Base-by-base conservation (phyloP, 495 filamentous ascomycete genomes). In the Chaetomium tenue region DNA sequence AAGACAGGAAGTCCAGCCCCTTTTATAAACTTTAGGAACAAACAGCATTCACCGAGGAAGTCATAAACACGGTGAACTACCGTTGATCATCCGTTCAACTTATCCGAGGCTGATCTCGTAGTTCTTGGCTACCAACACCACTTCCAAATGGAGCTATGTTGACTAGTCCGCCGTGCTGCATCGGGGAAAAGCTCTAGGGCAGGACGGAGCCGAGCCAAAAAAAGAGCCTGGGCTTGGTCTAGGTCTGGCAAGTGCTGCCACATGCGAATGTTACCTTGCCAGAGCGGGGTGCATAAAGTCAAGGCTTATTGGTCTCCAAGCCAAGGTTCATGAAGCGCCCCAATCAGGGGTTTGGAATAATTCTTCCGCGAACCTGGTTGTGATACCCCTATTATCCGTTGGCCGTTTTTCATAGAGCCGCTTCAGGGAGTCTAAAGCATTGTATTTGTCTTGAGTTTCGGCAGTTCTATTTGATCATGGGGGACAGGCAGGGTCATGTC, bases 111-210 rank as follows among this genome's bases (percentile, higher is more conserved):
- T 61, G 16, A 2, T 22, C 23, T 47, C 37, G 7, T 46, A 50
- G 22, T 8, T 39, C 37, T 37, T 37, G 33, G 33, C 33, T 37
- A 37, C 33, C 33, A 37, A 37, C 37, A 40, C 39, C 44, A 58
- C 25, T 63, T 63, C 61, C 61, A 16, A 58, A 63, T 58, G 53
- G 53, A 40, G 61, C 11, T 9, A 51, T 58, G 46, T 22, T 28
- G 13, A 39, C 44, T 25, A 39, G 20, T 42, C 39, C 53, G 53
- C 61, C 53, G 52, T 0, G 28, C 37, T 63, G 44, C 39, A 46
- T 39, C 40, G n/a, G 48, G 61, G 7, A 58, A 39, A 16, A 26
- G 20, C 20, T 42, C 30, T 0, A n/a, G 44, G 44, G 8, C 39
- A 54, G 56, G 5, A 33, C 23, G 16, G 50, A 55, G 25, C 15